Evolutionary conservation across 176 grass and related monocot genomes (phyloP), one percentile per base, ranked within the genome.

Genomic region (Canna indica): DNA sequence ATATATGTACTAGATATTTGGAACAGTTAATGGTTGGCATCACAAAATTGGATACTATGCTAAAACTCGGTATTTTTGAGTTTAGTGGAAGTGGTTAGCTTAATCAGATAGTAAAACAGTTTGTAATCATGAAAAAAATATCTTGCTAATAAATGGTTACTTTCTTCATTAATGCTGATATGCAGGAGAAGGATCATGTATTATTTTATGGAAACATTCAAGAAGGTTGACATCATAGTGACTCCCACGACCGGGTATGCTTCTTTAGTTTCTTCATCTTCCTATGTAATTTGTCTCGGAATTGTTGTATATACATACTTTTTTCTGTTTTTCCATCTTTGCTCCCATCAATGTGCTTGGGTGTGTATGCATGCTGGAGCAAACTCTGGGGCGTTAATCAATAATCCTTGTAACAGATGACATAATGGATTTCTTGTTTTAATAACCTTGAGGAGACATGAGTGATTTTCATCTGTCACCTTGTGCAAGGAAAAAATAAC

Each of bases 121-220:
- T 44, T 44, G 41, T 44, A 8, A 44, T 10, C 53, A 11, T 58
- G 22, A 10, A 58, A 58, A 58, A 58, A 58, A 27, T 58, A 58
- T 8, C 10, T 58, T 26, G 0, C 11, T 58, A 17, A 62, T 32
- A 32, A 29, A 61, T 73, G 35, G n/a, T 41, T 39, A 14, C 20
- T 28, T 76, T 24, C 42, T 66, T 50, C 29, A 67, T 76, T 28
- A 64, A 35, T 36, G 22, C 5, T 24, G 17, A 66, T 54, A 47
- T 78, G 54, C 81, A 97, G 94, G 89, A 93, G 94, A 83, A 90
- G 89, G 84, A 87, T 85, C 77, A 99, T 99, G 94, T 82, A 99
- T 75, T 90, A 88, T 77, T 83, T 87, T 80, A 90, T 90, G 78
- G 88, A 99, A 84, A 86, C 86, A 85, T 99, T 99, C 81, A 93